phyloP scores from a whole-genome alignment of 2,329 filamentous ascomycete genomes.

The Talaromyces sp. region DNA sequence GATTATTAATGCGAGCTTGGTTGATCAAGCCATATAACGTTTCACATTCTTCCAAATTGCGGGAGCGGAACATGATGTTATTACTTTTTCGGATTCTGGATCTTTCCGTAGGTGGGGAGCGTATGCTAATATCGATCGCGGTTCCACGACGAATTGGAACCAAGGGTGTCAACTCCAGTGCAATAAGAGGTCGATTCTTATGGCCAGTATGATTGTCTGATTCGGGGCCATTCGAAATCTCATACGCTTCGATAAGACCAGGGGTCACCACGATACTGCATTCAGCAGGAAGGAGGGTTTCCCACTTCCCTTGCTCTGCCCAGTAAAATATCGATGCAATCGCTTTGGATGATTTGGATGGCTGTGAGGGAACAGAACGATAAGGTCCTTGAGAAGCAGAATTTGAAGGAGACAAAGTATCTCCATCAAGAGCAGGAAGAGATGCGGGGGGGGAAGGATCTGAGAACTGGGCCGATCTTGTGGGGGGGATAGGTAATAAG shows the following conservation, averaged over 20 bases:
- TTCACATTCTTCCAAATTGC: conserved; percentile 71
- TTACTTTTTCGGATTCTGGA: conserved; percentile 66
- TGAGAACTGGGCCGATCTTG: conserved; percentile 31
- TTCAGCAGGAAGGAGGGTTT: conserved; percentile 57
- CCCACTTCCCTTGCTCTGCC: conserved; percentile 61
- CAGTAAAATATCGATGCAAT: conserved; percentile 60
- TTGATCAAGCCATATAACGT: conserved; percentile 83
- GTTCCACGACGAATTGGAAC: conserved; percentile 89
- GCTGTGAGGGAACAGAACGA: conserved; percentile 46
- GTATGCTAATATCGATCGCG: conserved; percentile 87
- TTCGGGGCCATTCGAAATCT: conserved; percentile 37
- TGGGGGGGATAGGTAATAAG: conserved; percentile 31
- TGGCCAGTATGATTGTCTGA: conserved; percentile 14
- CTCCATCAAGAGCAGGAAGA: conserved; percentile 42
- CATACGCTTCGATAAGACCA: conserved; percentile 61
- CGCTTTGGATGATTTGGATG: conserved; percentile 48
- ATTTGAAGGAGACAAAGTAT: conserved; percentile 71
- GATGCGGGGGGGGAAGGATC: conserved; percentile 36
- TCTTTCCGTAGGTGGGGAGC: conserved; percentile 72
- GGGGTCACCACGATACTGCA: conserved; percentile 60
- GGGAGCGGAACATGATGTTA: conserved; percentile 87
- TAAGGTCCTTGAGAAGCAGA: conserved; percentile 75
- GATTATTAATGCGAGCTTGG: conserved; percentile 83
- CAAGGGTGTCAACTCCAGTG: conserved; percentile 82
- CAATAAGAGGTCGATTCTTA: conserved; percentile 51